Base-by-base conservation (phyloP, 345 rosid species). In the Moricandia arvensis region DNA sequence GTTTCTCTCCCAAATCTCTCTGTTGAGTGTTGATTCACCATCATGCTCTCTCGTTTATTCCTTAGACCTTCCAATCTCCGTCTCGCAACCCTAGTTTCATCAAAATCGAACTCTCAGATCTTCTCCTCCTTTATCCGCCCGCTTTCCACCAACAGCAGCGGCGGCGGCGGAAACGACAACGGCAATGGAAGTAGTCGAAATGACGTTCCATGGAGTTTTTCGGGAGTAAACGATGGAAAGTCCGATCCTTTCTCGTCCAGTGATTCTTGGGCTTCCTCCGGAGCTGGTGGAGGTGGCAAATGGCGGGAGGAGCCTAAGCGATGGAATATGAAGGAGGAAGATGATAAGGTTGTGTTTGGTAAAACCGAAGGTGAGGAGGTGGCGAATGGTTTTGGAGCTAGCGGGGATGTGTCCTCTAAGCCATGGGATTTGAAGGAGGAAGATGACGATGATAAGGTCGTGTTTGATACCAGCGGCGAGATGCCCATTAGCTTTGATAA, bases 1-100 rank as follows among this genome's bases (percentile, higher is more conserved):
- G 24, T 26, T 24, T 4, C 2, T 47, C 17, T 21, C 59, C 63
- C 49, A 67, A 26, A 67, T 59, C 69, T 59, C 37, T 61, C n/a
- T n/a, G n/a, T n/a, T n/a, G n/a, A n/a, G n/a, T 69, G 53, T 37
- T 4, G 1, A 21, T 21, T 21, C 24, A 0, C 2, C 82, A 86
- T 76, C 59, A 89, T 89, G 98, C 86, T 90, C 68, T 76, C 87
- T 80, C 96, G 98, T 68, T 79, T 91, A 16, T 74, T 90, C 43
- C 83, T 83, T 29, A 91, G 72, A 79, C 66, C 89, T 53, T 89
- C 91, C 41, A 84, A 82, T 69, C 75, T 93, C 62, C 91, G 91
- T 68, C 49, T 82, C 27, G 71, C 86, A 8, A 73, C 84, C 16
- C 65, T 70, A 41, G 66, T 78, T 57, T 75, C 84, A 33, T 79